Conservation (phyloP, 2,329 filamentous ascomycete species). For the Triangularia setosa region DNA sequence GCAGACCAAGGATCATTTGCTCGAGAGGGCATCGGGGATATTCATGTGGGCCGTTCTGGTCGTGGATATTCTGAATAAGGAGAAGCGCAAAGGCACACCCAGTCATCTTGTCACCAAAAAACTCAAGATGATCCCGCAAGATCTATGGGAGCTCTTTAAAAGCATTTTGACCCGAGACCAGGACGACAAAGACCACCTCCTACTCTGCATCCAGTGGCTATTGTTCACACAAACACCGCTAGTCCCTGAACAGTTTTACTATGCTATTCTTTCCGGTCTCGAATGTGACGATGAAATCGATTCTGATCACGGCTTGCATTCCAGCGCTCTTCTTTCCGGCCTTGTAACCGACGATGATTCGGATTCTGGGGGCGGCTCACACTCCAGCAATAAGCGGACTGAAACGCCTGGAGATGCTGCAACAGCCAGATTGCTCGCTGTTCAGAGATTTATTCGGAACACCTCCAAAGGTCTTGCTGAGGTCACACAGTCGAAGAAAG, state of each 20-base stretch:
- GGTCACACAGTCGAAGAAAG: conserved; percentile 26
- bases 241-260: conserved; percentile 41
- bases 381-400: conserved; percentile 20
- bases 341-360: conserved; percentile 7
- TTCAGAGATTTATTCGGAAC: conserved; percentile 33
- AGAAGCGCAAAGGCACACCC: conserved; percentile 30
- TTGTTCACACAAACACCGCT: conserved; percentile 46
- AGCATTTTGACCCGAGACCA: conserved; percentile 47
- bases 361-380: neutral
- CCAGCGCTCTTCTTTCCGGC: conserved; percentile 35
- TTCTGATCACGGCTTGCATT: conserved; percentile 3
- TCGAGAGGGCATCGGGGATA: conserved; percentile 37
- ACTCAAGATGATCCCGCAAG: conserved; percentile 35
- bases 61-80: conserved; percentile 36
- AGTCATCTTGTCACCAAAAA: conserved; percentile 15
- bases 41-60: conserved; percentile 45
- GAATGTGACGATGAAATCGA: neutral
- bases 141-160: conserved; percentile 46
- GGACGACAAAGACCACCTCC: conserved; percentile 37
- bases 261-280: conserved; percentile 35
- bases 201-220: conserved; percentile 50
- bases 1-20: conserved; percentile 30
- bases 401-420: conserved; percentile 23
- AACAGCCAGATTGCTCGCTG: neutral
- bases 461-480: conserved; percentile 51